phyloP scores from a whole-genome alignment of 2,329 filamentous ascomycete genomes.

The Fusarium protoensiforme region DNA sequence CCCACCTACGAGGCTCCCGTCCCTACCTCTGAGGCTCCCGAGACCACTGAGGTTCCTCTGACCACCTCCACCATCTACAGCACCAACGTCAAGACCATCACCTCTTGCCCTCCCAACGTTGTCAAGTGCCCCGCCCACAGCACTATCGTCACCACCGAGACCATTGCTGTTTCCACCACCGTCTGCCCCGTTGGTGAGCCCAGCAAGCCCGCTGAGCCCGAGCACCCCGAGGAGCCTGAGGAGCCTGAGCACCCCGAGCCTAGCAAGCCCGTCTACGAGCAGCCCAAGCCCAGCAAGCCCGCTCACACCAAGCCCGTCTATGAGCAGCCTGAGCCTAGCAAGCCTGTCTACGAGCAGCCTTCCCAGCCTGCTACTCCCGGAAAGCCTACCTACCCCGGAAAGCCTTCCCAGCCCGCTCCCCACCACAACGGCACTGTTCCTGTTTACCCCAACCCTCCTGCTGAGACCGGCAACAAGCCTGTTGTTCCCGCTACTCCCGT shows the following conservation, averaged over 20 bases:
- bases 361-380: slow-evolving; percentile 8
- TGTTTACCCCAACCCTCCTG: slow-evolving; percentile 33
- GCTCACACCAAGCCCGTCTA: slow-evolving; percentile 23
- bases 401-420: slow-evolving; percentile 22
- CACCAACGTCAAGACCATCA: slow-evolving; percentile 71
- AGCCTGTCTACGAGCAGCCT: neutral
- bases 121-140: slow-evolving; percentile 68
- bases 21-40: slow-evolving; percentile 33
- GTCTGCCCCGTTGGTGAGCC: slow-evolving; percentile 50
- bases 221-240: slow-evolving; percentile 24
- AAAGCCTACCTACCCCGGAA: slow-evolving; percentile 12
- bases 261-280: slow-evolving; percentile 2
- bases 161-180: slow-evolving; percentile 53
- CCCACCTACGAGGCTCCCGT: neutral
- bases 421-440: slow-evolving; percentile 38
- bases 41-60: slow-evolving; percentile 52
- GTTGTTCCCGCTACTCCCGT: slow-evolving; percentile 27
- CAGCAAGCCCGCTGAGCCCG: slow-evolving; percentile 9
- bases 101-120: slow-evolving; percentile 68
- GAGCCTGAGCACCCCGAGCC: slow-evolving; percentile 28
- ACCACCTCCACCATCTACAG: slow-evolving; percentile 67
- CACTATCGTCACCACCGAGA: slow-evolving; percentile 51
- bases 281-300: slow-evolving; percentile 10
- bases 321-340: slow-evolving; percentile 10
- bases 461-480: slow-evolving; percentile 22